Evolutionary conservation across 768 basidiomycete genomes (phyloP), one percentile per base, ranked within the genome.

Genomic region (Leccinum sublutescens): DNA sequence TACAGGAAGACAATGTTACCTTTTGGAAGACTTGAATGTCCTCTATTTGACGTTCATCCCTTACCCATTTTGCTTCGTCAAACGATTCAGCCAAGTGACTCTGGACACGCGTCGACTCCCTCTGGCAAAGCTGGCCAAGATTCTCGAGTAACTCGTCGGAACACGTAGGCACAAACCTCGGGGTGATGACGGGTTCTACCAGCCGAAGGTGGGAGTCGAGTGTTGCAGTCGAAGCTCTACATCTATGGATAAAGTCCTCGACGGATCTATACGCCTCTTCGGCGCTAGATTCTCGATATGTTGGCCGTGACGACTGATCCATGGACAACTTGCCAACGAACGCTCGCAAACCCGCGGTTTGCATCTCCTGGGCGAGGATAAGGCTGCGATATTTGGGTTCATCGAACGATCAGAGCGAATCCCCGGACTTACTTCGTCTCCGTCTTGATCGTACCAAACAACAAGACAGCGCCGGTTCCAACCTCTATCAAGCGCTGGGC

Each of bases 261-360:
- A 86, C 85, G 1, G 86, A 76, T 5, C 68, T 60, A 21, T 86
- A 76, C 6, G 91, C 79, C 23, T 72, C 73, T 6, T 75, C 62
- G 2, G 80, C 66, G 2, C 87, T 84, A 0, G 78, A 58, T 68
- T 95, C 93, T 49, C 82, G 76, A 71, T 95, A 95, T 1, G 87
- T 81, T 0, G 85, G 80, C 1, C 85, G 79, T 5, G 85, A 83
- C 6, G 87, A 90, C 25, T 83, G 85, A 70, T 94, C 92, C 93
- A 95, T 95, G 0, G 91, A 92, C 11, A 96, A 76, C 69, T 95
- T 96, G 17, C 93, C 94, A n/a, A 96, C 80, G 62, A 89, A 91
- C 0, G 85, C 91, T 33, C 94, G 79, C 17, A 95, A 64, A 5
- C 94, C 92, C 19, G 82, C 82, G 0, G 72, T 65, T 60, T 86